Conservation (phyloP, 2,329 filamentous ascomycete species). For the Mycosphaerella sp. region DNA sequence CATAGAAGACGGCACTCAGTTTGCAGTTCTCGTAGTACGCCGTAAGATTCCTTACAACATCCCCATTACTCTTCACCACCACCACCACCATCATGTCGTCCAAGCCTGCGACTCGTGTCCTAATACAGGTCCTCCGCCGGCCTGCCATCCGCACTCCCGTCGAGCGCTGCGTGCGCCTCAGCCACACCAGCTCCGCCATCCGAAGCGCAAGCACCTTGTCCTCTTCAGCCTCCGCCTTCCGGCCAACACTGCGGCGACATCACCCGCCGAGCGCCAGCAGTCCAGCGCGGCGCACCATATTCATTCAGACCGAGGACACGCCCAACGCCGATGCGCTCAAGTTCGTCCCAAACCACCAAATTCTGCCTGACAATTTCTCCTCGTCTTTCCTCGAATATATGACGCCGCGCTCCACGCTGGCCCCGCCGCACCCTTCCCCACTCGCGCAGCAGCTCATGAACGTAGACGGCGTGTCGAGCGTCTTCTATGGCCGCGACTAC, state of each 20-base stretch:
- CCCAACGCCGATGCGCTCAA: slow-evolving; percentile 93
- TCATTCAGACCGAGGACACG: slow-evolving; percentile 94
- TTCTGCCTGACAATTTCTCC: slow-evolving; percentile 68
- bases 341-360: slow-evolving; percentile 83
- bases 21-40: too few relatives aligned
- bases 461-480: slow-evolving; percentile 86
- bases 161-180: not conserved
- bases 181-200: not conserved
- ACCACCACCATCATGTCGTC: not conserved
- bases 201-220: slow-evolving; percentile 21
- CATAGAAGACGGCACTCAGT: too few relatives aligned
- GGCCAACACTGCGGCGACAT: slow-evolving; percentile 24
- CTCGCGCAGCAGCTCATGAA: slow-evolving; percentile 86
- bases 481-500: slow-evolving; percentile 93
- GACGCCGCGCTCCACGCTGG: slow-evolving; percentile 76
- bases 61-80: not conserved
- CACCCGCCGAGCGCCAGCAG: slow-evolving; percentile 19
- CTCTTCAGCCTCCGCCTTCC: slow-evolving; percentile 20
- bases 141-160: not conserved
- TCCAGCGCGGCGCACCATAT: slow-evolving; percentile 63
- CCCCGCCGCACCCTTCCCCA: slow-evolving; percentile 75
- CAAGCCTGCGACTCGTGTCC: not conserved
- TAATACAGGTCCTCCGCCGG: not conserved
- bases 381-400: slow-evolving; percentile 88
- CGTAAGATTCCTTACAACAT: too few relatives aligned